Base-by-base conservation (phyloP, 495 filamentous ascomycete species). In the Hypoxylon rickii region DNA sequence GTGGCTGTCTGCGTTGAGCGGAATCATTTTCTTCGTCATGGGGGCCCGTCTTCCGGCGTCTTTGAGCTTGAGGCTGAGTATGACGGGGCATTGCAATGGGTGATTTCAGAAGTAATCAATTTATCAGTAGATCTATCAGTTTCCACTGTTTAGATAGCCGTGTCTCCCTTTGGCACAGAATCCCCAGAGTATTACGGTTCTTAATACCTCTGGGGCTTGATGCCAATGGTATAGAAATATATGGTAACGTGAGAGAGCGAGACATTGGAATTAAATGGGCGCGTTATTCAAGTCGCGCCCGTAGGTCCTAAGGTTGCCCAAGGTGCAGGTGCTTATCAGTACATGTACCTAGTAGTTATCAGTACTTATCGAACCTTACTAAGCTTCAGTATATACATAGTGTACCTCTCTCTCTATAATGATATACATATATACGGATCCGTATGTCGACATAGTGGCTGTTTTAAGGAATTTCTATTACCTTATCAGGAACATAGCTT, bases 21-120 rank as follows among this genome's bases (percentile, higher is more conserved):
- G 31, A 16, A 10, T 55, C 53, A 7, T 65, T 49, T 7, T 45
- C 36, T 40, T 54, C 63, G 18, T 57, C 58, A n/a, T 50, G 41
- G 41, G 54, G 40, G 19, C 29, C 63, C 13, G 59, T 56, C 32
- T 51, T 58, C 17, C 55, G 58, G 7, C 67, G 65, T 55, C 59
- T 60, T 44, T 66, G 65, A 5, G 48, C 38, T 15, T 54, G 51
- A 13, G 51, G 39, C 15, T 49, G 43, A 20, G 63, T n/a, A n/a
- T n/a, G n/a, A n/a, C n/a, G 43, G 18, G 67, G 59, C 67, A 70
- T 70, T 19, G 33, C 10, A 37, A 39, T 39, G 15, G 10, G 11
- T 5, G 12, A n/a, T n/a, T n/a, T n/a, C n/a, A n/a, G n/a, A n/a
- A n/a, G n/a, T n/a, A n/a, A n/a, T n/a, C n/a, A n/a, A n/a, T n/a